These are phyloP conservation scores for Cadophora sp. DNA, from an alignment of 2,329 filamentous ascomycete genomes.

Conservation along the genomic window DNA sequence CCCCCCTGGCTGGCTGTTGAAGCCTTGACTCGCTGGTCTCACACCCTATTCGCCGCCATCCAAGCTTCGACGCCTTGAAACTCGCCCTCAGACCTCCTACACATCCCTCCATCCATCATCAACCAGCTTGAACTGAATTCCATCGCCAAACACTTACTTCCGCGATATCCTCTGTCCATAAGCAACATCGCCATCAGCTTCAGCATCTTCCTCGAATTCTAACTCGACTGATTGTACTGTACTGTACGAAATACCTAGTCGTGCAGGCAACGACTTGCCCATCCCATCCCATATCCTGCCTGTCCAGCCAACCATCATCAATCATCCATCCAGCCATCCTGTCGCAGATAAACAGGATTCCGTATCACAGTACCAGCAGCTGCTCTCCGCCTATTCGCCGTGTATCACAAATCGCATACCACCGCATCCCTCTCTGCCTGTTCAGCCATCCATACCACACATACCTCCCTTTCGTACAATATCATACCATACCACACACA, in stretches of 20 bases:
- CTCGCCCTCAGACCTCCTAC: conserved; percentile 9
- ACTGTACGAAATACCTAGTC: conserved; percentile 4
- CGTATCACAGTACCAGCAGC: neutral
- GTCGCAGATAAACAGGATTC: conserved; percentile 24
- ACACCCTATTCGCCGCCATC: conserved; percentile 10
- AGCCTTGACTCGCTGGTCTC: conserved; percentile 9
- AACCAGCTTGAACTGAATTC: neutral
- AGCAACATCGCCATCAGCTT: neutral
- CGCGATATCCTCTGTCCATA: neutral
- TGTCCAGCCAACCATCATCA: neutral
- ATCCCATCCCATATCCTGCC: neutral
- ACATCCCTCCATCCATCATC: neutral
- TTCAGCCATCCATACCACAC: no score
- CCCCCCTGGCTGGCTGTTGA: neutral
- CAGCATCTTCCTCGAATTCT: neutral
- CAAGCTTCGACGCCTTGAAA: conserved; percentile 13
- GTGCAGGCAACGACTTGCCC: conserved; percentile 26
- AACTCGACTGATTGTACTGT: neutral
- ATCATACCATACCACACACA: neutral
- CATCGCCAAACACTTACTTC: neutral
- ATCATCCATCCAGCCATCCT: neutral
- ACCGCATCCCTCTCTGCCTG: conserved; percentile 12
- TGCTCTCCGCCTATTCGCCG: conserved; percentile 14
- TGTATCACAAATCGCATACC: conserved; percentile 21
- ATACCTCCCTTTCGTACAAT: neutral